Evolutionary conservation across 2,329 filamentous ascomycete species (phyloP), one percentile per base, ranked within the genome.

Genomic region (Ceratocystis papillata): DNA sequence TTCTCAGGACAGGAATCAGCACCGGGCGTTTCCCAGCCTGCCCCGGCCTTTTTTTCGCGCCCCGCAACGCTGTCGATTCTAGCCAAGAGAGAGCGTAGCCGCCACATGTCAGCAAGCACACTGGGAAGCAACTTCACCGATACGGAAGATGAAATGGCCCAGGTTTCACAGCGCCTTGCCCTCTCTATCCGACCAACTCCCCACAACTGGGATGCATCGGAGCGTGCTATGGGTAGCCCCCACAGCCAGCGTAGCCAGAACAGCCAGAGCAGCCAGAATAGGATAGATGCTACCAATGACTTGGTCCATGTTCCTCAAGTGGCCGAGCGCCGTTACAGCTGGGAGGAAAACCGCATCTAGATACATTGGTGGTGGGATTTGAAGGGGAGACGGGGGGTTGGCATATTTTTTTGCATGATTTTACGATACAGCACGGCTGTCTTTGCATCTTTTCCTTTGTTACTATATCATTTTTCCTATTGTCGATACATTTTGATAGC

Each of bases 241-340:
- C 22, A 41, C 30, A 62, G 41, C 15, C 60, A 46, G 41, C 59
- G 79, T 66, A 83, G 80, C 1, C 37, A 41, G 37, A 71, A 84
- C 6, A 81, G 81, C 71, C 0, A 77, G 81, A 69, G 69, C 45
- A 77, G 75, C 63, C 73, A 74, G 46, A 76, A 76, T 64, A 75
- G 79, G n/a, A 77, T 81, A 44, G 76, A 79, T 61, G 71, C 72
- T 2, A 76, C 76, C 0, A 72, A 72, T 3, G 80, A 82, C 64
- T 70, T 81, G 25, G 73, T 82, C 2, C 80, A 82, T 67, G 77
- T 82, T 8, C 80, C 80, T 1, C 80, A 82, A 70, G 71, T 79
- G 66, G 78, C 80, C 2, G 76, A 76, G 41, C 77, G 75, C 68
- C 74, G 80, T 45, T 82, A 81, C 65, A 82, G 80, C 68, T 82